Evolutionary conservation across 768 basidiomycete genomes (phyloP).

Genomic region (Amanita rubescens): DNA sequence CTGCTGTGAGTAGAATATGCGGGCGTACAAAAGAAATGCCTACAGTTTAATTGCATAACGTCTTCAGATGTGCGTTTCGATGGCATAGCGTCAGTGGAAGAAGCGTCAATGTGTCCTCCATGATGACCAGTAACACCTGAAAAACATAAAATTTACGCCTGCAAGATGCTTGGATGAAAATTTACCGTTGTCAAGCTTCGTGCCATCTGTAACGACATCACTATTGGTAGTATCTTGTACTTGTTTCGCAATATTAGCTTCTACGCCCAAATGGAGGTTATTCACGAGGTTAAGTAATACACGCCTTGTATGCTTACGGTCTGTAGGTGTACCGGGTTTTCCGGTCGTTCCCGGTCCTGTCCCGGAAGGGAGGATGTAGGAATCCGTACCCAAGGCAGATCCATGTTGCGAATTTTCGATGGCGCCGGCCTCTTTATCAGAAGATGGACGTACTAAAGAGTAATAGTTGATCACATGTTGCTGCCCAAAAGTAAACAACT

Average conservation of each 20-base stretch:
- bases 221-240: neutral
- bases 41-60: slow-evolving; percentile 18
- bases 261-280: neutral
- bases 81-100: slow-evolving; percentile 14
- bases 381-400: neutral
- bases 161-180: neutral
- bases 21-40: neutral
- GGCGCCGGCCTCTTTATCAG: too few relatives aligned
- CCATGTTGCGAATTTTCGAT: neutral
- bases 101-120: slow-evolving; percentile 11
- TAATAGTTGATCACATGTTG: too few relatives aligned
- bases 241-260: neutral
- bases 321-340: slow-evolving; percentile 7
- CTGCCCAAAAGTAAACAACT: too few relatives aligned
- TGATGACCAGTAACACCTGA: neutral
- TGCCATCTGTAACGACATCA: neutral
- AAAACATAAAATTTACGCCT: neutral
- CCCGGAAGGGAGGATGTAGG: slow-evolving; percentile 12
- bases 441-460: too few relatives aligned
- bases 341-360: slow-evolving; percentile 16
- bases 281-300: neutral
- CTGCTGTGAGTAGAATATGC: neutral
- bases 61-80: slow-evolving; percentile 14
- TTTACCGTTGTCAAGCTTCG: neutral
- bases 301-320: too few relatives aligned